Evolutionary conservation across 805 yeast species (phyloP).

Genomic region (Teunomyces atbi): DNA sequence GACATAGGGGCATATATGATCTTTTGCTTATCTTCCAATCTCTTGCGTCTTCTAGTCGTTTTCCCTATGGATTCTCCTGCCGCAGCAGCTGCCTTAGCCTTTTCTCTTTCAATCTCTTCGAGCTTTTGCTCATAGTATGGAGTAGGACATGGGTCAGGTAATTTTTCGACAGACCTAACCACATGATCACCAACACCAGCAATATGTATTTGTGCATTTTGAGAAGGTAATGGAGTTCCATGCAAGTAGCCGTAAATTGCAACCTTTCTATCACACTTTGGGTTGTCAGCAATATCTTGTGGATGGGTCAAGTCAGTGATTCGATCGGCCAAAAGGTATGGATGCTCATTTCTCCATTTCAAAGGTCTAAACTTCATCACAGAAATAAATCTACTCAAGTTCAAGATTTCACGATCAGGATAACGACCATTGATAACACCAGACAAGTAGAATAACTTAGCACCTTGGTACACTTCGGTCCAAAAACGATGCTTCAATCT

Average conservation of each 20-base stretch:
- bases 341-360: conserved; percentile 99
- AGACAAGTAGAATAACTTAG: conserved; percentile 87
- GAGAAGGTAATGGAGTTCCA: conserved; percentile 78
- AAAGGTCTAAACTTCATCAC: conserved; percentile 99
- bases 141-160: conserved; percentile 99
- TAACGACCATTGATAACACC: conserved; percentile 97
- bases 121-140: conserved; percentile 86
- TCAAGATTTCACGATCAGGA: conserved; percentile 94
- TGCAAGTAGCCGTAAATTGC: conserved; percentile 94
- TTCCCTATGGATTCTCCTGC: conserved; percentile 54
- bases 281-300: conserved; percentile 67
- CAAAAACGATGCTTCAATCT: conserved; percentile 91
- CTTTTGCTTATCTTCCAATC: conserved; percentile 92
- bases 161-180: conserved; percentile 73
- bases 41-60: conserved; percentile 68
- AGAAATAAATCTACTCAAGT: conserved; percentile 85
- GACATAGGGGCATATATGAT: conserved; percentile 98
- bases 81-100: conserved; percentile 61
- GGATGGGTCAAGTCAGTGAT: conserved; percentile 95
- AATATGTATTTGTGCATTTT: conserved; percentile 78
- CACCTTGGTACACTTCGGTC: conserved; percentile 99
- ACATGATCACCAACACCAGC: conserved; percentile 94
- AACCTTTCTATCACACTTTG: conserved; percentile 82
- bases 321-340: conserved; percentile 88
- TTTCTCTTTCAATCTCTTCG: conserved; percentile 78